Conservation (phyloP, 352 stramenopile genomes). For the Pythium coloratum region DNA sequence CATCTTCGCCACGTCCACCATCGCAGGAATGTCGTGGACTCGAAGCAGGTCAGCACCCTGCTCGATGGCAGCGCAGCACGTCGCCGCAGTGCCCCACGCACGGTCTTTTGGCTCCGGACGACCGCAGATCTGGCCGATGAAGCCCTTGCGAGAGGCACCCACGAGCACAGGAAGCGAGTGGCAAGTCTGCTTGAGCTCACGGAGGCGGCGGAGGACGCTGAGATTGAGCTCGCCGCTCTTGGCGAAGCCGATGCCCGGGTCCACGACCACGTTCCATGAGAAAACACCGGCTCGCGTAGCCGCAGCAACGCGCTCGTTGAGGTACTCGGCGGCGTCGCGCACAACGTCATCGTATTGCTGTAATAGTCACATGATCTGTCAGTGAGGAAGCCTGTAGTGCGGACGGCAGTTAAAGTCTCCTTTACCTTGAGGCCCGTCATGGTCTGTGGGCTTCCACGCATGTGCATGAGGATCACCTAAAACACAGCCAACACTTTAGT, state of each 20-base stretch:
- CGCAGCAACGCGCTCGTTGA: slow-evolving; percentile 69
- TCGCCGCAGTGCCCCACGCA: slow-evolving; percentile 92
- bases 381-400: no score
- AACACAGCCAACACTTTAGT: slow-evolving; percentile 11
- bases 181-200: slow-evolving; percentile 46
- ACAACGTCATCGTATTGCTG: slow-evolving; percentile 92
- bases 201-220: slow-evolving; percentile 83
- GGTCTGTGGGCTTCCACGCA: slow-evolving; percentile 94
- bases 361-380: not conserved
- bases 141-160: slow-evolving; percentile 96
- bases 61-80: slow-evolving; percentile 82
- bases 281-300: slow-evolving; percentile 89
- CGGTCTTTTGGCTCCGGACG: slow-evolving; percentile 84
- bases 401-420: no score
- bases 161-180: slow-evolving; percentile 68
- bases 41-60: slow-evolving; percentile 90
- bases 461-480: slow-evolving; percentile 97
- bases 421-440: slow-evolving; percentile 89
- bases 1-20: slow-evolving; percentile 89
- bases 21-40: slow-evolving; percentile 94
- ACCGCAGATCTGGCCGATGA: slow-evolving; percentile 93
- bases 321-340: slow-evolving; percentile 74
- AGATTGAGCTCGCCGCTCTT: slow-evolving; percentile 94
- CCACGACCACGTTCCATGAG: slow-evolving; percentile 94
- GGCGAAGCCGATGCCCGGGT: slow-evolving; percentile 98